Evolutionary conservation across 2,329 filamentous ascomycete species (phyloP).

Genomic region (Xylaria sp.): DNA sequence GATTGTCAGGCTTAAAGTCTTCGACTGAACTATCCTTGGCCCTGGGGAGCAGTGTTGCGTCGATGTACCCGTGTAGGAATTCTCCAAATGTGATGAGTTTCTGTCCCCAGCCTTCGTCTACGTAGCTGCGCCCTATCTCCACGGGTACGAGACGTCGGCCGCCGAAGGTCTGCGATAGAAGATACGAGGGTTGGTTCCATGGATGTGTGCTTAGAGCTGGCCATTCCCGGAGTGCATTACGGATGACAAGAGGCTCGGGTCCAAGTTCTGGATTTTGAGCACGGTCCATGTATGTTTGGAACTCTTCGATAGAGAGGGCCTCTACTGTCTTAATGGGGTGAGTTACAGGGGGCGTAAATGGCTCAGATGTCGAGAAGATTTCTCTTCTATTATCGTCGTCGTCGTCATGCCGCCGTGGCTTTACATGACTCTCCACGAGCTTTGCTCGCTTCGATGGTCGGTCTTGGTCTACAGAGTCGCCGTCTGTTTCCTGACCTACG

Average conservation of each 20-base stretch:
- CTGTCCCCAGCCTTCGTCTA: slow-evolving; percentile 84
- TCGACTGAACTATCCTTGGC: slow-evolving; percentile 14
- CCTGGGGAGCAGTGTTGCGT: slow-evolving; percentile 26
- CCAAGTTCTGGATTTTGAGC: slow-evolving; percentile 45
- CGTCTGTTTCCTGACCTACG: not conserved
- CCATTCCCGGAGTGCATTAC: slow-evolving; percentile 71
- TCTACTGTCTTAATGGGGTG: slow-evolving; percentile 50
- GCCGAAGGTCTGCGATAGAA: slow-evolving; percentile 73
- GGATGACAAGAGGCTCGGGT: slow-evolving; percentile 72
- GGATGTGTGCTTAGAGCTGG: slow-evolving; percentile 71
- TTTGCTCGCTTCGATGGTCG: slow-evolving; percentile 32
- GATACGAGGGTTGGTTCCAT: slow-evolving; percentile 78
- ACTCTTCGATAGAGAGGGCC: slow-evolving; percentile 60
- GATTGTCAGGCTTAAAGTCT: not conserved
- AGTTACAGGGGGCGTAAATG: slow-evolving; percentile 50
- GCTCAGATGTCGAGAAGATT: slow-evolving; percentile 45
- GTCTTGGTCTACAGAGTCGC: not conserved
- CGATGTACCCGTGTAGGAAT: slow-evolving; percentile 71
- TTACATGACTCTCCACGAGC: not conserved
- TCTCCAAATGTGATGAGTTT: slow-evolving; percentile 74
- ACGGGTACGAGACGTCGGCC: slow-evolving; percentile 84
- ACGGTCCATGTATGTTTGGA: slow-evolving; percentile 65
- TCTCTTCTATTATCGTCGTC: not conserved
- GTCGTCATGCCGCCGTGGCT: not conserved
- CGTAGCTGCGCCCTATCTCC: slow-evolving; percentile 86